phyloP scores from a whole-genome alignment of 2,329 filamentous ascomycete species.

The Dactylellina parvicollis region DNA sequence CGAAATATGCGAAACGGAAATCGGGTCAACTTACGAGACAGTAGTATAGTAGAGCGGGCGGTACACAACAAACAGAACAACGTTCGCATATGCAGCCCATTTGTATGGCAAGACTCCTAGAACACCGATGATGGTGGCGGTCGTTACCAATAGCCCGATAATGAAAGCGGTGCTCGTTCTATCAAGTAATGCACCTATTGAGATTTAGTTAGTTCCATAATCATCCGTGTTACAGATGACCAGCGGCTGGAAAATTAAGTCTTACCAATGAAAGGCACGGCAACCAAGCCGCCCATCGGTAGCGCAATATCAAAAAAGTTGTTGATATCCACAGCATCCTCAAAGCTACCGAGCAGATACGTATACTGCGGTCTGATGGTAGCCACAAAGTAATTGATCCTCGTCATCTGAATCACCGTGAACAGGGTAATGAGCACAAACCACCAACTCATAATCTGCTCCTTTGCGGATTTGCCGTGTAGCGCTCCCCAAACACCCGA shows the following conservation, averaged over 20 bases:
- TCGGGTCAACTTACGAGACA: conserved; percentile 70
- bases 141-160: conserved; percentile 74
- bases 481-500: conserved; percentile 88
- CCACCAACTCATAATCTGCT: conserved; percentile 84
- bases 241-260: not conserved
- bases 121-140: conserved; percentile 78
- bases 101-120: conserved; percentile 77
- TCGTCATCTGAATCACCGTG: conserved; percentile 72
- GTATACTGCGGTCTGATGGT: conserved; percentile 85
- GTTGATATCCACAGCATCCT: conserved; percentile 76
- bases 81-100: conserved; percentile 77
- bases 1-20: conserved; percentile 23
- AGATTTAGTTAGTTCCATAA: not conserved
- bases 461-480: conserved; percentile 74
- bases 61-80: conserved; percentile 83
- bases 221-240: not conserved
- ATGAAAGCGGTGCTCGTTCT: conserved; percentile 77
- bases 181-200: conserved; percentile 75
- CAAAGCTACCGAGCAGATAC: conserved; percentile 73
- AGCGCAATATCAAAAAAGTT: conserved; percentile 86
- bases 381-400: conserved; percentile 93
- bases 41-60: conserved; percentile 91
- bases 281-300: conserved; percentile 82
- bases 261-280: conserved; percentile 78
- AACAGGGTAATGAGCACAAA: conserved; percentile 85